phyloP scores from a whole-genome alignment of 805 yeast species.

The Cyberlindnera euphorbiiphila region DNA sequence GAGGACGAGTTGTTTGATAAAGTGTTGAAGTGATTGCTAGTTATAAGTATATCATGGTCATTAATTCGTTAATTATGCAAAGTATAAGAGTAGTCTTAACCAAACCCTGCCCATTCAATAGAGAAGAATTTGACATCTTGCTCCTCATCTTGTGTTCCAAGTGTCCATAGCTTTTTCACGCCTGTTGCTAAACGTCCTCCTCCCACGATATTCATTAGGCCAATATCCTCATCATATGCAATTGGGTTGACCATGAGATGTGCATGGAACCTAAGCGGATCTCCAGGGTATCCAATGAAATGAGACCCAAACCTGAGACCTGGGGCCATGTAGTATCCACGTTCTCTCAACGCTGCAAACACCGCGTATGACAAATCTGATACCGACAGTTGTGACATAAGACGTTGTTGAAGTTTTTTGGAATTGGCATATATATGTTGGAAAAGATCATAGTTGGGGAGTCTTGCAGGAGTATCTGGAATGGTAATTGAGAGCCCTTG shows the following conservation, averaged over 20 bases:
- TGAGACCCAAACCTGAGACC: conserved; percentile 91
- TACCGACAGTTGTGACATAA: conserved; percentile 3
- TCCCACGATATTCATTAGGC: conserved; percentile 57
- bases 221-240: conserved; percentile 47
- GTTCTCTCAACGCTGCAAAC: conserved; percentile 19
- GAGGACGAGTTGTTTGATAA: conserved; percentile 23
- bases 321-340: conserved; percentile 62
- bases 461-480: conserved; percentile 15
- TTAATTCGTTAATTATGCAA: too few relatives aligned
- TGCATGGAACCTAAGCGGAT: conserved; percentile 86
- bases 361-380: conserved; percentile 10
- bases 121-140: conserved; percentile 50
- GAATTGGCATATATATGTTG: conserved; percentile 16
- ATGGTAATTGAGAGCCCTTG: conserved; percentile 20
- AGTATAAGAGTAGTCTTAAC: conserved; percentile 47
- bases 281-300: conserved; percentile 91
- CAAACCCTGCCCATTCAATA: conserved; percentile 96
- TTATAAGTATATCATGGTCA: too few relatives aligned
- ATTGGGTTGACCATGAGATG: conserved; percentile 65
- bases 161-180: conserved; percentile 80
- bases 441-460: conserved; percentile 16
- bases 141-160: conserved; percentile 38
- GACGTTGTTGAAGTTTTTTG: conserved; percentile 7
- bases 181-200: conserved; percentile 93
- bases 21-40: conserved; percentile 10